phyloP scores from a whole-genome alignment of 371 early-diverging fungal species.

The Mucor indicus region DNA sequence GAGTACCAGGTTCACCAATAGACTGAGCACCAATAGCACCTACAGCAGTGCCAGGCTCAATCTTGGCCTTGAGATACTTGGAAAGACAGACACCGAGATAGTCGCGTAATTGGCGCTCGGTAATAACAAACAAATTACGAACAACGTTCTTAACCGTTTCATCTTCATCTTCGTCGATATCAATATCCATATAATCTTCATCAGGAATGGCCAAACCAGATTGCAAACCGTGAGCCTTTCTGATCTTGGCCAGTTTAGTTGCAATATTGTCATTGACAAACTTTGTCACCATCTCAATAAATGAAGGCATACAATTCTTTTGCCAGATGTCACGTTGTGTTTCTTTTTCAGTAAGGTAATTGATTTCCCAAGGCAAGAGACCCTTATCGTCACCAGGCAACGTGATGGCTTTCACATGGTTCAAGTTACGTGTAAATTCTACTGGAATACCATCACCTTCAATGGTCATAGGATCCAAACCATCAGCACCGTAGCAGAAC shows the following conservation, averaged over 20 bases:
- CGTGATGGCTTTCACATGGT: conserved; percentile 52
- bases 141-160: conserved; percentile 51
- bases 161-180: conserved; percentile 54
- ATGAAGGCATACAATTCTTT: conserved; percentile 64
- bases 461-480: conserved; percentile 93
- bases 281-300: conserved; percentile 54
- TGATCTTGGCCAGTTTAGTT: conserved; percentile 43
- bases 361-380: conserved; percentile 76
- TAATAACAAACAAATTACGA: conserved; percentile 70
- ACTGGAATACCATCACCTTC: conserved; percentile 94
- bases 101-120: conserved; percentile 64
- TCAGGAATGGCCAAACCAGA: conserved; percentile 57
- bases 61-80: conserved; percentile 86
- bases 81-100: conserved; percentile 78
- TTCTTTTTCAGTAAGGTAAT: conserved; percentile 48
- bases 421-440: conserved; percentile 81
- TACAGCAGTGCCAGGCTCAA: conserved; percentile 95
- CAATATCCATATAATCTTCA: conserved; percentile 64
- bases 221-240: conserved; percentile 47
- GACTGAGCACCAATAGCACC: conserved; percentile 98
- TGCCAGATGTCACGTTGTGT: conserved; percentile 53
- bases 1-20: conserved; percentile 99
- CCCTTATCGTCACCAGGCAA: conserved; percentile 29
- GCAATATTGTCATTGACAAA: conserved; percentile 60
- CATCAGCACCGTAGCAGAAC: conserved; percentile 98